phyloP scores from a whole-genome alignment of 176 grass and related monocot species.

The Carex cristatella region DNA sequence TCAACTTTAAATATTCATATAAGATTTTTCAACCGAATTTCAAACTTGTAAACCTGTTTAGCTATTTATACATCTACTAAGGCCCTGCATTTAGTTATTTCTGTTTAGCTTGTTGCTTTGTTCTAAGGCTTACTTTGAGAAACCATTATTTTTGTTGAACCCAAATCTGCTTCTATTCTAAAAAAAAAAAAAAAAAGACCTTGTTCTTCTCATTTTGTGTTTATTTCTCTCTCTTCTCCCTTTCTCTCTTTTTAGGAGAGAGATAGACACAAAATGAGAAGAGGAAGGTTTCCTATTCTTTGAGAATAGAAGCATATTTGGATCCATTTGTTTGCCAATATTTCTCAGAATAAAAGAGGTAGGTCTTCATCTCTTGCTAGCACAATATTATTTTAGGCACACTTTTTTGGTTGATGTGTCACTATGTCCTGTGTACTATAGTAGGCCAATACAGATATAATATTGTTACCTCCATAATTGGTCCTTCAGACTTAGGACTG shows the following conservation, averaged over 20 bases:
- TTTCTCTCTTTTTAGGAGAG: too few species aligned
- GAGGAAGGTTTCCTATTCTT: too few species aligned
- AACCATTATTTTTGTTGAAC: not conserved
- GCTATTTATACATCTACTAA: not conserved
- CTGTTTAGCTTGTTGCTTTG: not conserved
- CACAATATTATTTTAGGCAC: not conserved
- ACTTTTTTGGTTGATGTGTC: not conserved
- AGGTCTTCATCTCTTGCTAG: not conserved
- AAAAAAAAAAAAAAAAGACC: too few species aligned
- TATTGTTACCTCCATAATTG: not conserved
- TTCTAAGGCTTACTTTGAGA: not conserved
- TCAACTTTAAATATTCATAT: too few species aligned
- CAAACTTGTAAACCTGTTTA: not conserved
- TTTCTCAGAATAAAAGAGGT: not conserved
- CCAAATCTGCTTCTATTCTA: too few species aligned
- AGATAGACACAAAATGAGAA: too few species aligned
- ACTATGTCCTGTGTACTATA: too few species aligned
- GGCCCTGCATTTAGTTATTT: not conserved
- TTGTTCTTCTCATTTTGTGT: too few species aligned
- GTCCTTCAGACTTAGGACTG: not conserved
- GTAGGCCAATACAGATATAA: not conserved
- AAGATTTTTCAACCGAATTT: too few species aligned
- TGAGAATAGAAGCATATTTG: too few species aligned
- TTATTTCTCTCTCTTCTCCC: too few species aligned
- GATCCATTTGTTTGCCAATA: not conserved